Evolutionary conservation across 768 basidiomycete species (phyloP).

Genomic region (Lentinula lateritia): DNA sequence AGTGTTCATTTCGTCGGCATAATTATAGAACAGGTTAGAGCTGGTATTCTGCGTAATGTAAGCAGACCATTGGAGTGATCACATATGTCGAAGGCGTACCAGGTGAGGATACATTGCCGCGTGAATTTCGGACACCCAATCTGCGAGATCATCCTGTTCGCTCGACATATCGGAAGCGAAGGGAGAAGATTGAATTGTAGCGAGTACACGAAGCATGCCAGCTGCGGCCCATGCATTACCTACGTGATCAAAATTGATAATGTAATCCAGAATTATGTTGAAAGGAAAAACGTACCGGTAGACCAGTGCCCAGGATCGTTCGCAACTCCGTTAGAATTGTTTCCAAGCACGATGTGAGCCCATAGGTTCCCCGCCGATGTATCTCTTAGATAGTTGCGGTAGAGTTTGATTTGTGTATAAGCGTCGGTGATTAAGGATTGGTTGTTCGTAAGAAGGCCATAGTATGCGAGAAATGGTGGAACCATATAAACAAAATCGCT

Average conservation of each 20-base stretch:
- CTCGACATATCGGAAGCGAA: constrained; percentile 41
- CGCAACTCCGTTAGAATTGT: constrained; percentile 13
- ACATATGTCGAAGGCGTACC: constrained; percentile 30
- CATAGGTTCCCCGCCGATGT: constrained; percentile 49
- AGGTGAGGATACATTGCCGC: constrained; percentile 58
- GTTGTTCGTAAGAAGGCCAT: constrained; percentile 51
- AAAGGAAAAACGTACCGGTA: constrained; percentile 43
- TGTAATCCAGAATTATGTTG: neutral
- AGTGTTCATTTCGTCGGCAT: constrained; percentile 45
- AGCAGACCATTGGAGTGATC: constrained; percentile 7
- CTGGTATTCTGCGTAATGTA: constrained; percentile 31
- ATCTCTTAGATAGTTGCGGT: constrained; percentile 62
- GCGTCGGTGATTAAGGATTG: constrained; percentile 54
- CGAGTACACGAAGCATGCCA: constrained; percentile 79
- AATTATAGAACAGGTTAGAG: constrained; percentile 60
- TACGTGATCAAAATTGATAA: constrained; percentile 15
- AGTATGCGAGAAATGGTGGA: constrained; percentile 62
- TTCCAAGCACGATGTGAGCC: constrained; percentile 70
- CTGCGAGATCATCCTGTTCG: constrained; percentile 52
- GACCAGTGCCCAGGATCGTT: constrained; percentile 75
- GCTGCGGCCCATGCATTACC: constrained; percentile 90
- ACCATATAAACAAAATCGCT: constrained; percentile 76
- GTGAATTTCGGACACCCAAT: constrained; percentile 73
- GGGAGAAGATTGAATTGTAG: constrained; percentile 62
- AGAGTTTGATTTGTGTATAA: constrained; percentile 67